Conservation (phyloP, 2,329 filamentous ascomycete species). For the Colletotrichum sp. region DNA sequence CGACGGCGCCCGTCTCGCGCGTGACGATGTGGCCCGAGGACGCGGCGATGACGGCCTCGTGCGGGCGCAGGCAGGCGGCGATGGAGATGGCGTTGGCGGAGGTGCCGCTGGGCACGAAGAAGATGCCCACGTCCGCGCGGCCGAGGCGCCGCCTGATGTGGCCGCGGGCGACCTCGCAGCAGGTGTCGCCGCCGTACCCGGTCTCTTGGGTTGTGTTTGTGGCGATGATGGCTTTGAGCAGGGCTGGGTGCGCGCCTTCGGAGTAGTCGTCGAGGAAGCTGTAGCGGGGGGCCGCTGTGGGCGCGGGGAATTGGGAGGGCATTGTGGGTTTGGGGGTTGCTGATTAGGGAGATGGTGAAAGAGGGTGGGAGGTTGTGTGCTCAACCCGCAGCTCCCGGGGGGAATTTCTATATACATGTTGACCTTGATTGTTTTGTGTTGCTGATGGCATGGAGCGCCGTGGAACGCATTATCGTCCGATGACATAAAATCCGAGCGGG, state of each 20-base stretch:
- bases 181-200: slow-evolving; percentile 52
- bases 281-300: slow-evolving; percentile 30
- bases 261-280: slow-evolving; percentile 58
- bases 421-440: background rate
- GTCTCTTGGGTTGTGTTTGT: slow-evolving; percentile 50
- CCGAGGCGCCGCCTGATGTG: slow-evolving; percentile 33
- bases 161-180: slow-evolving; percentile 43
- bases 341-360: background rate
- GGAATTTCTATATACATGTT: background rate
- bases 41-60: slow-evolving; percentile 56
- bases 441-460: background rate
- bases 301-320: background rate
- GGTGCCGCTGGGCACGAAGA: slow-evolving; percentile 57
- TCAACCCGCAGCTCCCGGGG: background rate
- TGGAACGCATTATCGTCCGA: background rate
- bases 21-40: slow-evolving; percentile 54
- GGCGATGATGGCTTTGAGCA: slow-evolving; percentile 49
- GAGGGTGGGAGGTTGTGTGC: background rate
- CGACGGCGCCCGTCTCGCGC: slow-evolving; percentile 55
- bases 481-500: slow-evolving; percentile 1
- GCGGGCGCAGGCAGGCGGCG: slow-evolving; percentile 52
- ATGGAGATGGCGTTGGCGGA: slow-evolving; percentile 58
- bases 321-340: background rate
- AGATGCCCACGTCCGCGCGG: slow-evolving; percentile 48
- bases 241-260: slow-evolving; percentile 54